These are phyloP conservation scores for Phenoliferia sp. DNA, from an alignment of 1,284 basidiomycete genomes.

Conservation along the genomic window DNA sequence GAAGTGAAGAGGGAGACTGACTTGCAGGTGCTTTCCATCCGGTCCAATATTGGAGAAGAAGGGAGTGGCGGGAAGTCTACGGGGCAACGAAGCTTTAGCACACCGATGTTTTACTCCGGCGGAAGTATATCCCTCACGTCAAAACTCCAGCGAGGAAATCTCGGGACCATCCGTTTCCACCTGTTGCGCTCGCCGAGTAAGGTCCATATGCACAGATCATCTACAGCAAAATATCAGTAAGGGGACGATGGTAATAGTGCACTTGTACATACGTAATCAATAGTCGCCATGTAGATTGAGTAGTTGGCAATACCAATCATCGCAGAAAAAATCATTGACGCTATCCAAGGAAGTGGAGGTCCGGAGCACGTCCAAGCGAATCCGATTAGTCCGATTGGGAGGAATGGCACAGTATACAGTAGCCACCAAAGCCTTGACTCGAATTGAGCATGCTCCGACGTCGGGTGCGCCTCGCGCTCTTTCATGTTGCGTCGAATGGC, in stretches of 20 bases:
- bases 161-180: slow-evolving; percentile 39
- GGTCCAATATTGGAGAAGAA: slow-evolving; percentile 41
- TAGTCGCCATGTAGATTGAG: slow-evolving; percentile 37
- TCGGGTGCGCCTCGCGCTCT: background rate
- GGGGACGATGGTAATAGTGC: background rate
- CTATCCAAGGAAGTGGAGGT: slow-evolving; percentile 45
- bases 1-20: background rate
- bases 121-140: slow-evolving; percentile 18
- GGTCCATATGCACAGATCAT: slow-evolving; percentile 46
- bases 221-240: background rate
- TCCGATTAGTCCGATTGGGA: slow-evolving; percentile 43
- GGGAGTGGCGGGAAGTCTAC: slow-evolving; percentile 42
- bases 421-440: slow-evolving; percentile 45
- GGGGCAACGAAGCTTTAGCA: background rate
- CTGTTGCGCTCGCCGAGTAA: slow-evolving; percentile 45
- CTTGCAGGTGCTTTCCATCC: slow-evolving; percentile 29
- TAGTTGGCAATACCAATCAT: slow-evolving; percentile 46
- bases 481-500: slow-evolving; percentile 30
- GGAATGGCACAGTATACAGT: slow-evolving; percentile 43
- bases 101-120: background rate
- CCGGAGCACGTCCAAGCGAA: slow-evolving; percentile 47
- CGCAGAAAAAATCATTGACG: slow-evolving; percentile 44
- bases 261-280: slow-evolving; percentile 40
- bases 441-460: background rate
- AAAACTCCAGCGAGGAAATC: slow-evolving; percentile 46